These are phyloP conservation scores for Globisporangium cylindrosporum DNA, from an alignment of 352 stramenopile genomes.

Conservation along the genomic window DNA sequence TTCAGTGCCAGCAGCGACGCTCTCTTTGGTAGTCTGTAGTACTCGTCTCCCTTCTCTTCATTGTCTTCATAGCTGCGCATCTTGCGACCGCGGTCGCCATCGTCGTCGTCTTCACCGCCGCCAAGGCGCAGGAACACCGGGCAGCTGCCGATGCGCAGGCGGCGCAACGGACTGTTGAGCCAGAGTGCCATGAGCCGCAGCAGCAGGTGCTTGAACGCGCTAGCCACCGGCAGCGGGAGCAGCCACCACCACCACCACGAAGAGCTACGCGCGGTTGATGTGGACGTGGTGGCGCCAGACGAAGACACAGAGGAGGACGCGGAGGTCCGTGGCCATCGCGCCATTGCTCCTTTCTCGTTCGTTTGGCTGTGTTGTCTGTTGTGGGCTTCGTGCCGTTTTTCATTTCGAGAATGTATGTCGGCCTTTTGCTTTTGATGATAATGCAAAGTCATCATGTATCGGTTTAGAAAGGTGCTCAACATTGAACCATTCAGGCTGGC, in stretches of 20 bases:
- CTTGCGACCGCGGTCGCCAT: neutral
- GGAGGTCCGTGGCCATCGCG: constrained; percentile 5
- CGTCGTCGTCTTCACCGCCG: neutral
- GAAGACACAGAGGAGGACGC: neutral
- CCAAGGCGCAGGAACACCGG: constrained; percentile 4
- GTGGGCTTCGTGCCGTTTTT: neutral
- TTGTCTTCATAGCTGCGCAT: constrained; percentile 11
- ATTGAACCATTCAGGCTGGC: neutral
- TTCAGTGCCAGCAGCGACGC: neutral
- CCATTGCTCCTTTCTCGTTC: neutral
- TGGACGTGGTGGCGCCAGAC: neutral
- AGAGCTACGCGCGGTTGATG: neutral
- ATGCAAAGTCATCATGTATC: neutral
- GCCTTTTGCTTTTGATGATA: neutral
- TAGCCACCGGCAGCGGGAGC: constrained; percentile 8
- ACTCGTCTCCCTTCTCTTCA: neutral
- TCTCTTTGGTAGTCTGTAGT: neutral
- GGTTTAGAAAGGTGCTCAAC: neutral
- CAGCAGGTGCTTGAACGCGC: constrained; percentile 14
- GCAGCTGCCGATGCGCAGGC: constrained; percentile 6
- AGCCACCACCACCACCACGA: constrained; percentile 16
- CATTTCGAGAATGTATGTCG: neutral
- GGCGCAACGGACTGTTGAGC: constrained; percentile 16
- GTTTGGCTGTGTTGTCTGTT: neutral
- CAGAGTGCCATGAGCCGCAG: constrained; percentile 18